Conservation (phyloP, 2,329 filamentous ascomycete species). For the Torrubiella hemipterigena region DNA sequence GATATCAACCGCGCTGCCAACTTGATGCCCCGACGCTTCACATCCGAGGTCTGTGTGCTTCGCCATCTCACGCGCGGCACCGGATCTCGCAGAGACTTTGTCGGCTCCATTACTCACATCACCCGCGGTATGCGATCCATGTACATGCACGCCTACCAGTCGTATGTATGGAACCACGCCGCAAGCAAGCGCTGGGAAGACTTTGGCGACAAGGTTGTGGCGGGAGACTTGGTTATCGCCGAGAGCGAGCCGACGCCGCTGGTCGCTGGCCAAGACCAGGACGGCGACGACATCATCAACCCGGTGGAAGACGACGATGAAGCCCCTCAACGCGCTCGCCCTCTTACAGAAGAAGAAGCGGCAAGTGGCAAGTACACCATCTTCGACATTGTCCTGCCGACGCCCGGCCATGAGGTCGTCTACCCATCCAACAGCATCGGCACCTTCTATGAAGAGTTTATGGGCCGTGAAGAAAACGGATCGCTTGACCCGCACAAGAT, state of each 20-base stretch:
- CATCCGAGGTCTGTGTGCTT: conserved; percentile 68
- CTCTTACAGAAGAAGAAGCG: conserved; percentile 67
- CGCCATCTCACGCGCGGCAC: conserved; percentile 51
- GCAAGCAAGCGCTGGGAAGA: conserved; percentile 70
- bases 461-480: conserved; percentile 69
- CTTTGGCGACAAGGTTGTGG: conserved; percentile 61
- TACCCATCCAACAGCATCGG: conserved; percentile 79
- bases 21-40: conserved; percentile 67
- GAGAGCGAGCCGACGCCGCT: conserved; percentile 19
- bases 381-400: conserved; percentile 80
- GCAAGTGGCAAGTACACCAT: conserved; percentile 65
- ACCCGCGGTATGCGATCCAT: conserved; percentile 75
- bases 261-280: conserved; percentile 49
- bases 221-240: conserved; percentile 71
- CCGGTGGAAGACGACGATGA: conserved; percentile 26
- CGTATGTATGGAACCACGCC: conserved; percentile 82
- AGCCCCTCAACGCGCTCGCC: conserved; percentile 46
- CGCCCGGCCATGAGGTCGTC: conserved; percentile 80
- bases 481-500: conserved; percentile 73
- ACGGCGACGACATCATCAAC: conserved; percentile 34
- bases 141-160: conserved; percentile 97
- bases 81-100: conserved; percentile 52
- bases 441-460: conserved; percentile 76
- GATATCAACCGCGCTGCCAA: conserved; percentile 49
- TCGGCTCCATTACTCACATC: conserved; percentile 70